Evolutionary conservation across 1,139 yeast species (phyloP), one percentile per base, ranked within the genome.

Genomic region (Blastobotrys indianensis): DNA sequence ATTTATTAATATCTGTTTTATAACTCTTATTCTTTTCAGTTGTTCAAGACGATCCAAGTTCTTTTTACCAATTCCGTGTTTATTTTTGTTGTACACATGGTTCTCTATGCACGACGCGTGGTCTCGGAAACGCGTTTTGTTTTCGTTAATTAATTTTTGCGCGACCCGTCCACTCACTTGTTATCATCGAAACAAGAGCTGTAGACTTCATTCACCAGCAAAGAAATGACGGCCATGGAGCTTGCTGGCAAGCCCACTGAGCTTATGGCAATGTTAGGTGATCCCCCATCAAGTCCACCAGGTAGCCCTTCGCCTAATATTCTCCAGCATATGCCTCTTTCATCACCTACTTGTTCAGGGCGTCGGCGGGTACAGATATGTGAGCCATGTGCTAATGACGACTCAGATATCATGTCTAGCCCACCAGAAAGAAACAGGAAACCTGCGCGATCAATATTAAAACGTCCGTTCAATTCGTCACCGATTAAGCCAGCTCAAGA

Each of bases 1-100:
- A 37, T 60, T 13, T 60, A 54, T 42, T 56, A 45, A 29, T 20
- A n/a, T n/a, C 12, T 29, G 7, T 5, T 20, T 31, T 17, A n/a
- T 16, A 11, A 13, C 12, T 33, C 5, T 15, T 31, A 29, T 29
- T 29, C 8, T 29, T 29, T 29, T 29, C 31, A 9, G 8, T 29
- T 29, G 10, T 11, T 29, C 31, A 9, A n/a, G n/a, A n/a, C n/a
- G n/a, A n/a, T n/a, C n/a, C n/a, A n/a, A n/a, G n/a, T n/a, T n/a
- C n/a, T n/a, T n/a, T n/a, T n/a, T n/a, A n/a, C n/a, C 25, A 4
- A 20, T 20, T 20, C 25, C 25, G 7, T n/a, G n/a, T n/a, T n/a
- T n/a, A n/a, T n/a, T n/a, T n/a, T n/a, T n/a, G n/a, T 4, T 20
- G 25, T 20, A 20, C 4, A 20, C 7, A 20, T 20, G 25, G n/a